Evolutionary conservation across 2,329 filamentous ascomycete genomes (phyloP), one percentile per base, ranked within the genome.

Genomic region (Sarocladium oryzae): DNA sequence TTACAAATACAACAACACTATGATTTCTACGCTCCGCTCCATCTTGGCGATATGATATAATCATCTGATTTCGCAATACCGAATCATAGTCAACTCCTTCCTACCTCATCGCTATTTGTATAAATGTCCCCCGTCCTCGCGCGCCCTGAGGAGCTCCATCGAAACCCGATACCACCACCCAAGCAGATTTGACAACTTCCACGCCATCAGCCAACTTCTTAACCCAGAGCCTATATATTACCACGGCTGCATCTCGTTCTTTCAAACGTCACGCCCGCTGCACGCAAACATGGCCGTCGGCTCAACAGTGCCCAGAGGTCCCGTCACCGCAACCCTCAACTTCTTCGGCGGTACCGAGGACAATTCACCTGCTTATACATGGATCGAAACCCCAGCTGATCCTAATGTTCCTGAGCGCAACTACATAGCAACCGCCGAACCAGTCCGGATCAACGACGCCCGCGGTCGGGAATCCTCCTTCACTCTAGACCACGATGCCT

Each of bases 401-500:
- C 66, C 74, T 2, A 85, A 82, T 53, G 61, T 76, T 23, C 81
- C 82, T 0, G 77, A 81, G 60, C 76, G 77, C 56, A 95, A 95
- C 75, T 87, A 80, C 66, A 66, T 66, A 50, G 68, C 74, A 53
- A 58, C 66, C 36, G 40, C 65, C 8, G 73, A 81, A 20, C 63
- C 74, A 2, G 79, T 89, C 26, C 62, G 63, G 4, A 78, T 96
- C 60, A 71, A 76, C 55, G 90, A 96, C 69, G 76, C 91, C 59
- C 86, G 90, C 50, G 86, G 84, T 49, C 74, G 72, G 49, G 89
- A 93, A 63, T 62, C 71, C 2, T 69, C 76, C 16, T 91, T 84
- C 68, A 77, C 67, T 7, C 77, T 93, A 13, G 85, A 92, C 69
- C 74, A 73, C 52, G 82, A 91, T 65, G 88, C 88, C 56, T 95